Evolutionary conservation across 352 stramenopile genomes (phyloP), one percentile per base, ranked within the genome.

Genomic region (Phytophthora nicotianae): DNA sequence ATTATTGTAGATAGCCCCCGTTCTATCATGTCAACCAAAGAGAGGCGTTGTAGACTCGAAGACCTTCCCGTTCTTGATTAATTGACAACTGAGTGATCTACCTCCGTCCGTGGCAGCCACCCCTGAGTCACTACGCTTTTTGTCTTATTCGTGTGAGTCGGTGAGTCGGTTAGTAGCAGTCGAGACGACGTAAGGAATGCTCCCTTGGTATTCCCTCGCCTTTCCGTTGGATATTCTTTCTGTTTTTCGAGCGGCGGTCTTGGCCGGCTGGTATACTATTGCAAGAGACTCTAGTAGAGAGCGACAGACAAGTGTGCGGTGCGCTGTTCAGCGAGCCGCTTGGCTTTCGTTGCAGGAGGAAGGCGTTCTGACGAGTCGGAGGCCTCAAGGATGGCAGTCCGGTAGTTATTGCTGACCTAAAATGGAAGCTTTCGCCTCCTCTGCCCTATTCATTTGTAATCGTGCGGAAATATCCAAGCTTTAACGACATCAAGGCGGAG

Each of bases 141-240:
- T 11, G 33, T 58, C 55, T 61, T 70, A 65, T 61, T 70, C 50
- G 3, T 29, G 24, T 29, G 21, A 50, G 35, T 26, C 29, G 29
- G 54, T 50, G 56, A 26, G 27, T 21, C 24, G 4, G 24, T 29
- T 29, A 29, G 24, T 29, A 29, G n/a, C n/a, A 51, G 14, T 14
- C 45, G 24, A 43, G 27, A 27, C 26, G 32, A 38, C 27, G 24
- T 26, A 40, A 29, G 23, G 49, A 56, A 56, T 26, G 16, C 64
- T 64, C 51, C 47, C 24, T 48, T 16, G 45, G 5, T 33, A 21
- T 70, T 74, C 66, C 46, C 33, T 48, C 56, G 68, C 64, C 68
- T 73, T 73, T 75, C 68, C 68, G 41, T 45, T 29, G 21, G 43
- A 52, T 27, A 61, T 75, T 75, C 63, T 62, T 64, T 61, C 53